Conservation (phyloP, 2,329 filamentous ascomycete genomes). For the Penicillium italicum region DNA sequence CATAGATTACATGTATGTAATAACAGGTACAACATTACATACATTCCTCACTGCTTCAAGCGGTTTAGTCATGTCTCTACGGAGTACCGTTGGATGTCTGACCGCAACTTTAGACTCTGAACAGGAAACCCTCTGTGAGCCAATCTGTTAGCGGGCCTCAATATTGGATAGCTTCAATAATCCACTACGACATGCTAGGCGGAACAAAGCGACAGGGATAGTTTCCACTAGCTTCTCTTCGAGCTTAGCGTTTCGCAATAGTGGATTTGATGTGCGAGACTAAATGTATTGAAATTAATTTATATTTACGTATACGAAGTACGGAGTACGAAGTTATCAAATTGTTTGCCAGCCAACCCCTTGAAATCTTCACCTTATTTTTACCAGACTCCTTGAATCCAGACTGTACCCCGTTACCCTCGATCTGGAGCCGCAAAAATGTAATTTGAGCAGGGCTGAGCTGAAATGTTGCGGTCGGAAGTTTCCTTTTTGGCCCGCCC, state of each 20-base stretch:
- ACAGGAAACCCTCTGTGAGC: conserved; percentile 13
- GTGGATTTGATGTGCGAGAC: conserved; percentile 3
- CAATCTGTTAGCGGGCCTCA: conserved; percentile 14
- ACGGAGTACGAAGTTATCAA: neutral
- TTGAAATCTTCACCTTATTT: neutral
- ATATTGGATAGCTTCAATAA: conserved; percentile 10
- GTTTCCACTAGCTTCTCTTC: neutral
- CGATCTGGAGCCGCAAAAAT: neutral
- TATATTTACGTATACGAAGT: neutral
- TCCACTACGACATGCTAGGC: conserved; percentile 10
- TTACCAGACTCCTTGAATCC: neutral
- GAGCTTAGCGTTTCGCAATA: conserved; percentile 2
- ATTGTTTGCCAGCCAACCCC: neutral
- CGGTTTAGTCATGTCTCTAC: neutral
- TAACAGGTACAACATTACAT: neutral
- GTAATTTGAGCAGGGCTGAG: conserved; percentile 1
- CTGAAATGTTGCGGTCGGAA: neutral
- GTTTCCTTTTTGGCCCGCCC: neutral
- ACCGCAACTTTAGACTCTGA: conserved; percentile 19
- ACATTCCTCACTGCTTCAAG: neutral
- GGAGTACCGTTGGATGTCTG: conserved; percentile 13
- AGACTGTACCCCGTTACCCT: neutral
- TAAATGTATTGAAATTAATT: neutral
- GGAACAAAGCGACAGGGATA: conserved; percentile 13
- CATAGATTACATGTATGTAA: neutral